Conservation (phyloP, 352 stramenopile species). For the Aphanomyces invadans region DNA sequence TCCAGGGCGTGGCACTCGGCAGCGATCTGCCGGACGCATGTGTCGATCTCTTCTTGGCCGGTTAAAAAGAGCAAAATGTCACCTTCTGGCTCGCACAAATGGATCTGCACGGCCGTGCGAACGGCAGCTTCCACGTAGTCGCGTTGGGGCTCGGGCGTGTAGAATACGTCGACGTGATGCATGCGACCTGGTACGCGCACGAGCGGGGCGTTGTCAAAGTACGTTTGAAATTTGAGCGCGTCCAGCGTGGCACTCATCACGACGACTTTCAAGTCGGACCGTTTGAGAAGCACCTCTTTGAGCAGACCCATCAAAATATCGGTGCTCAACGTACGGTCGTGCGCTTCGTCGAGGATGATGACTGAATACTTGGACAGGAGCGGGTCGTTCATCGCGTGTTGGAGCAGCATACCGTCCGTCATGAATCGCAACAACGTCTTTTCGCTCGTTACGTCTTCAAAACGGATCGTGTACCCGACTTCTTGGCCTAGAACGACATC, state of each 20-base stretch:
- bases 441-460: slow-evolving; percentile 92
- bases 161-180: slow-evolving; percentile 98
- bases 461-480: slow-evolving; percentile 99
- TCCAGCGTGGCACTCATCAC: slow-evolving; percentile 99
- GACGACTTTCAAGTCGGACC: slow-evolving; percentile 95
- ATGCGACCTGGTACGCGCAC: slow-evolving; percentile 93
- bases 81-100: slow-evolving; percentile 94
- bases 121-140: slow-evolving; percentile 97
- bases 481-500: slow-evolving; percentile 95
- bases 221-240: slow-evolving; percentile 93
- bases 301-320: slow-evolving; percentile 98
- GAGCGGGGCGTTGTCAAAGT: slow-evolving; percentile 92
- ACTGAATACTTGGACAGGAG: slow-evolving; percentile 93
- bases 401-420: slow-evolving; percentile 93
- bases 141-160: slow-evolving; percentile 93
- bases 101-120: slow-evolving; percentile 90
- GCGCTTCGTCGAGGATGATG: slow-evolving; percentile 96
- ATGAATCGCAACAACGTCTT: slow-evolving; percentile 80
- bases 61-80: slow-evolving; percentile 99
- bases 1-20: slow-evolving; percentile 25
- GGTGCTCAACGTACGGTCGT: slow-evolving; percentile 96
- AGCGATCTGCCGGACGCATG: slow-evolving; percentile 33
- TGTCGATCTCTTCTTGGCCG: slow-evolving; percentile 98
- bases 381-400: slow-evolving; percentile 96
- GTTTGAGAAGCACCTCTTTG: slow-evolving; percentile 93